These are phyloP conservation scores for Blastocrithidia nonstop DNA, from an alignment of 208 protist genomes.

Conservation along the genomic window DNA sequence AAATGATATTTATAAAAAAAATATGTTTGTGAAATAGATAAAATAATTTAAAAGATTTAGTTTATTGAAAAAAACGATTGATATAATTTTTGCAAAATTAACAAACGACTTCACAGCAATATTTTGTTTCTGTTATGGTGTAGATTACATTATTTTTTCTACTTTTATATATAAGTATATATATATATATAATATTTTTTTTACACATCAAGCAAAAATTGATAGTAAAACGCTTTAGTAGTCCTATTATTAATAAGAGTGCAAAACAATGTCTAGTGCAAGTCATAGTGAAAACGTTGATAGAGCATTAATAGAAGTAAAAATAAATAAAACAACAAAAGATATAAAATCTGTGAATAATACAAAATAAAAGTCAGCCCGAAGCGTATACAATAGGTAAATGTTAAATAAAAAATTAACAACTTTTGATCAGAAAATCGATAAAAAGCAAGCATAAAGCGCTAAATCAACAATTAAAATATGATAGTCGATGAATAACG, in stretches of 20 bases:
- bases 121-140: constrained; percentile 4
- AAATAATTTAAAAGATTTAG: no score
- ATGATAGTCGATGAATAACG: constrained; percentile 7
- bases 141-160: neutral
- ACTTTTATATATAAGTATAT: constrained; percentile 2
- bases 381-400: constrained; percentile 1
- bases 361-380: constrained; percentile 5
- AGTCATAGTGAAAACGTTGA: neutral
- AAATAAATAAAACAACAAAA: neutral
- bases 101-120: neutral
- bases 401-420: neutral
- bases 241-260: no score
- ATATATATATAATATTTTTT: constrained; percentile 1
- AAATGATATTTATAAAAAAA: neutral
- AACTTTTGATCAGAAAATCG: neutral
- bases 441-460: neutral
- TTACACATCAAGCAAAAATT: no score
- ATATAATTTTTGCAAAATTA: neutral
- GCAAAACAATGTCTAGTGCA: no score
- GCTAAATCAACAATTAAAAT: neutral
- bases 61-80: no score
- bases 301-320: neutral
- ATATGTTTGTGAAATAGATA: constrained; percentile 1
- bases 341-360: constrained; percentile 6
- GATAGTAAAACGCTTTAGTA: no score